Evolutionary conservation across 805 yeast species (phyloP).

Genomic region (Starmerella bombicola): DNA sequence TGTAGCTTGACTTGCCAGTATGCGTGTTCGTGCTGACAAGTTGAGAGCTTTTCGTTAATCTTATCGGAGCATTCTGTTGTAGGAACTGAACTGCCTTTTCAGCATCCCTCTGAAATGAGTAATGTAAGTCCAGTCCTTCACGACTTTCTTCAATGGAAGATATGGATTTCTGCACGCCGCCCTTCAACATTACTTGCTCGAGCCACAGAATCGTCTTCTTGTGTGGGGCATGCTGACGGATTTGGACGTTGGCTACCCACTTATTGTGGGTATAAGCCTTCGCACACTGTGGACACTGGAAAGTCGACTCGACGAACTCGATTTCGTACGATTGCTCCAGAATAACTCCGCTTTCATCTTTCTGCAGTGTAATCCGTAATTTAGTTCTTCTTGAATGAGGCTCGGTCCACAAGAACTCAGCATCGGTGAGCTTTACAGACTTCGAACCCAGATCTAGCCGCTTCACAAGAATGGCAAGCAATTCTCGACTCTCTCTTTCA

Average conservation of each 20-base stretch:
- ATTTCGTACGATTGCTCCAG: slow-evolving; percentile 92
- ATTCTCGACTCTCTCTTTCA: slow-evolving; percentile 76
- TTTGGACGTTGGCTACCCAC: slow-evolving; percentile 96
- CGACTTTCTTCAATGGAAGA: slow-evolving; percentile 82
- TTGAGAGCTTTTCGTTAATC: slow-evolving; percentile 75
- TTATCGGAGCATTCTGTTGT: slow-evolving; percentile 70
- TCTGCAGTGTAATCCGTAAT: slow-evolving; percentile 86
- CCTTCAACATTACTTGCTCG: slow-evolving; percentile 87
- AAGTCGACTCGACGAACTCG: slow-evolving; percentile 82
- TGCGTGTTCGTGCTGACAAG: slow-evolving; percentile 86
- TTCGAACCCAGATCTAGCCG: slow-evolving; percentile 61
- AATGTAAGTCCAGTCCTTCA: slow-evolving; percentile 92
- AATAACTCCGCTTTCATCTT: slow-evolving; percentile 86
- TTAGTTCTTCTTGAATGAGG: slow-evolving; percentile 94
- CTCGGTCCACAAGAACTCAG: slow-evolving; percentile 95
- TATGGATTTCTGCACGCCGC: slow-evolving; percentile 87
- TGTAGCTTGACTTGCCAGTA: slow-evolving; percentile 74
- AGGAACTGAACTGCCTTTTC: slow-evolving; percentile 87
- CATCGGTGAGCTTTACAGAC: slow-evolving; percentile 79
- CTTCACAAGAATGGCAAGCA: slow-evolving; percentile 74
- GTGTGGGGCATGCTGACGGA: slow-evolving; percentile 93
- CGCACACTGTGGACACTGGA: slow-evolving; percentile 99
- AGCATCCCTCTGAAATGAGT: slow-evolving; percentile 80
- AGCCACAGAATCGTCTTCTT: slow-evolving; percentile 91
- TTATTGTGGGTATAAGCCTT: slow-evolving; percentile 92